Percentiles rank a stretch among this genome's conserved stretches.
Evolutionary conservation across 208 protist species (phyloP).

Genomic region (Acanthamoeba triangularis): DNA sequence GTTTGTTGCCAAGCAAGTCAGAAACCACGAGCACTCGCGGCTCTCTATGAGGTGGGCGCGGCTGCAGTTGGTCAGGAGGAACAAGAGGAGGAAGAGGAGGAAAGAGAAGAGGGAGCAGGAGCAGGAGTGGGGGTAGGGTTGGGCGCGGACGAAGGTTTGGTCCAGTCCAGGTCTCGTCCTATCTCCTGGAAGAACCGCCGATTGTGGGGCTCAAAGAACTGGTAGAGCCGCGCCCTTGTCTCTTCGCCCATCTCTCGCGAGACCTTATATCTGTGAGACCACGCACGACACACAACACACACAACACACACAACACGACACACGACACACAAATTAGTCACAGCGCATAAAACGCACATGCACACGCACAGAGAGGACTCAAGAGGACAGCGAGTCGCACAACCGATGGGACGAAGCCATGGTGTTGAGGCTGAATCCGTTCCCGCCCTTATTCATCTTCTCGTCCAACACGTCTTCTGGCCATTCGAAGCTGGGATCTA

Average conservation of each 20-base stretch:
- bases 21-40: no score
- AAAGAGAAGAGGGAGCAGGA: neutral
- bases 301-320: neutral
- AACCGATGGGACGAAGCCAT: slow-evolving; percentile 64
- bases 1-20: no score
- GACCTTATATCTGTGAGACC: slow-evolving; percentile 2
- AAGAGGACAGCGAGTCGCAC: slow-evolving; percentile 12
- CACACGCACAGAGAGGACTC: no score
- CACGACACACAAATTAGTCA: no score
- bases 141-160: no score
- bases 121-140: no score
- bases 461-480: slow-evolving; percentile 58
- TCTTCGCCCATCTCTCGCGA: neutral
- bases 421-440: slow-evolving; percentile 59
- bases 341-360: no score
- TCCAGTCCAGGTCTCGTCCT: slow-evolving; percentile 50
- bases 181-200: slow-evolving; percentile 43
- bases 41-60: no score
- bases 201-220: slow-evolving; percentile 48
- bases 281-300: neutral
- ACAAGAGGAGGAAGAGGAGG: neutral
- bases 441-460: slow-evolving; percentile 51
- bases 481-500: slow-evolving; percentile 27
- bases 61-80: no score
- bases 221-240: slow-evolving; percentile 11